Base-by-base conservation (phyloP, 768 basidiomycete species). In the Dioszegia hungarica region DNA sequence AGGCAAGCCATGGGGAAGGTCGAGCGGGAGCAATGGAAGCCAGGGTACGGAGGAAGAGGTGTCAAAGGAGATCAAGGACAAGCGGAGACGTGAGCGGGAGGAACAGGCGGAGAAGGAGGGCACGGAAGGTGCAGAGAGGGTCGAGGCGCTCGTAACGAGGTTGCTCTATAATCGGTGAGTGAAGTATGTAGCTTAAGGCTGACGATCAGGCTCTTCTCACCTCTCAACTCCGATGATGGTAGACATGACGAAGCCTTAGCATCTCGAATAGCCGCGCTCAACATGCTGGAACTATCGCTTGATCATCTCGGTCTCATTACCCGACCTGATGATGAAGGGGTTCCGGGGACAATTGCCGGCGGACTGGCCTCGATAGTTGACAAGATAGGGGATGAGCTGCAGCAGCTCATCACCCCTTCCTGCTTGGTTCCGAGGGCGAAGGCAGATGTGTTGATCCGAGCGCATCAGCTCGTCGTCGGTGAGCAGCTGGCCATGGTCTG, bases 231-330 rank as follows among this genome's bases (percentile, higher is more conserved):
- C n/a, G 83, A 85, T 49, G 94, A 99, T 67, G 79, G 82, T 0
- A 86, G 85, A 0, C 93, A 95, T 70, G 92, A 99, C 70, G 89
- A 90, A 66, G 87, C 90, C 0, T 79, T 99, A 3, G 85, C 92
- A 0, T 88, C 85, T 68, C 84, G 93, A 5, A 85, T 97, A 15
- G 90, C 90, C 14, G 93, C 92, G 1, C 79, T 99, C 41, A 92
- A 93, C 63, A 83, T 92, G 81, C 80, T 98, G 1, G 94, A 97
- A 73, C 79, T 99, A 0, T 82, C 85, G 1, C 79, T 98, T 10
- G 86, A 87, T 36, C 92, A 98, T 77, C 83, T 99, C 1, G 94
- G 93, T 15, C 82, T 98, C 9, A 85, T 90, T 50, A 83, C 89
- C 0, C 85, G 84, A 2, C 75, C 75, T 19, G 79, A 78, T 4